Conservation (phyloP, 352 stramenopile species). For the Labyrinthula sp. region DNA sequence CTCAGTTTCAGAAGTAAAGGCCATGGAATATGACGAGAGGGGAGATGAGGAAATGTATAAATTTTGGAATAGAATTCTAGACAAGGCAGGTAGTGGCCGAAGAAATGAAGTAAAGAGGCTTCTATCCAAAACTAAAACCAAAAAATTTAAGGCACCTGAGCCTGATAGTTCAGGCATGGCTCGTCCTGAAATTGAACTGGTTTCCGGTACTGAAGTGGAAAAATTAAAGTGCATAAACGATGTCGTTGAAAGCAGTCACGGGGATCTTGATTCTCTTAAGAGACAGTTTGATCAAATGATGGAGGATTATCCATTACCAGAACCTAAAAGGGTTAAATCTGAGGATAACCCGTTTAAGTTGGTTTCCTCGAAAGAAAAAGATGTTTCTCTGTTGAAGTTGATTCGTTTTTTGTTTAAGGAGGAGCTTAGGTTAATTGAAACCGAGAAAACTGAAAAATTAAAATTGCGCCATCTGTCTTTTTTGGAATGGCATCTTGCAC, state of each 20-base stretch:
- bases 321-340: slow-evolving; percentile 2
- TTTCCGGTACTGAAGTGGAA: too few species aligned
- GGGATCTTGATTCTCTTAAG: too few species aligned
- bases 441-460: neutral
- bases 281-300: neutral
- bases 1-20: neutral
- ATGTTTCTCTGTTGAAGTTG: too few species aligned
- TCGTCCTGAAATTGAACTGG: too few species aligned
- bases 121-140: neutral
- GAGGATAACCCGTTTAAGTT: slow-evolving; percentile 13
- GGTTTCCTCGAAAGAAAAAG: too few species aligned
- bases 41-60: slow-evolving; percentile 17
- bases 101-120: neutral
- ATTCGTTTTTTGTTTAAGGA: slow-evolving; percentile 8
- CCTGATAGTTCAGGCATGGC: too few species aligned
- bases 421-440: slow-evolving; percentile 3
- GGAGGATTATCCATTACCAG: neutral
- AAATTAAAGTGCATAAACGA: too few species aligned
- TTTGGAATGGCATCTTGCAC: slow-evolving; percentile 25
- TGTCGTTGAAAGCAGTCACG: too few species aligned
- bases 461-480: slow-evolving; percentile 6
- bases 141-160: too few species aligned
- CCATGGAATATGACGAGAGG: slow-evolving; percentile 7
- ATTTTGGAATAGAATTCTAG: slow-evolving; percentile 3
- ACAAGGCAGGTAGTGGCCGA: slow-evolving; percentile 7